A percentile compares a stretch with the other conserved stretches of the same genome.
Evolutionary conservation across 495 filamentous ascomycete genomes (phyloP).

Genomic region (Cercophora newfieldiana): DNA sequence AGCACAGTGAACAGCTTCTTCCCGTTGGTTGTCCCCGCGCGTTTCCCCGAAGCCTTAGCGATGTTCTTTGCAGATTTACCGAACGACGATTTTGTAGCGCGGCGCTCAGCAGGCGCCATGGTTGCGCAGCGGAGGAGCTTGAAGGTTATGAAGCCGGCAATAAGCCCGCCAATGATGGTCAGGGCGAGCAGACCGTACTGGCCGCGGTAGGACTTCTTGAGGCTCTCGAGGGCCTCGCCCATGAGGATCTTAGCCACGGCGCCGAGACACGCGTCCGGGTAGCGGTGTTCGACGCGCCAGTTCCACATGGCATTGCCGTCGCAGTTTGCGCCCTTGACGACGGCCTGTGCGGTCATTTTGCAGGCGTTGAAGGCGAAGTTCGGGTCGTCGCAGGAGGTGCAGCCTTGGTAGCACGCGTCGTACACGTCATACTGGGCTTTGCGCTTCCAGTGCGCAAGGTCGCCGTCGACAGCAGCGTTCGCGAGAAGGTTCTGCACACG

Average conservation of each 20-base stretch:
- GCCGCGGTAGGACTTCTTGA: constrained; percentile 23
- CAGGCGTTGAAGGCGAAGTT: constrained; percentile 28
- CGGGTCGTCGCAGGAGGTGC: constrained; percentile 30
- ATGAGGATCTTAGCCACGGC: constrained; percentile 19
- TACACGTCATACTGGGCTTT: constrained; percentile 26
- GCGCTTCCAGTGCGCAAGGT: constrained; percentile 21
- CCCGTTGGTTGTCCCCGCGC: background rate
- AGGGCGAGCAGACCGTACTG: constrained; percentile 21
- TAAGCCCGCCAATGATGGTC: constrained; percentile 23
- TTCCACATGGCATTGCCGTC: constrained; percentile 33
- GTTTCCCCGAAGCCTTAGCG: background rate
- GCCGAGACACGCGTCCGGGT: constrained; percentile 26
- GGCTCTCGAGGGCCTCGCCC: constrained; percentile 18
- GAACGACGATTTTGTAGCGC: background rate
- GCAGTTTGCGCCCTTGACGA: constrained; percentile 22
- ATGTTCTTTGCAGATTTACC: background rate
- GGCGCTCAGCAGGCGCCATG: constrained; percentile 1
- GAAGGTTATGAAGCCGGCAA: constrained; percentile 18
- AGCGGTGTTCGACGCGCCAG: constrained; percentile 29
- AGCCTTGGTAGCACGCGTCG: constrained; percentile 33
- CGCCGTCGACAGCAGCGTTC: constrained; percentile 19
- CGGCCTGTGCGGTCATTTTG: constrained; percentile 19
- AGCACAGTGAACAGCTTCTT: constrained; percentile 4
- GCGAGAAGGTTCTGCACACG: constrained; percentile 25
- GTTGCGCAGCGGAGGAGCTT: constrained; percentile 17